A percentile compares a stretch with the other conserved stretches of the same genome.
Conservation (phyloP, 2,329 filamentous ascomycete genomes). For the Neocatenulostroma microsporum region DNA sequence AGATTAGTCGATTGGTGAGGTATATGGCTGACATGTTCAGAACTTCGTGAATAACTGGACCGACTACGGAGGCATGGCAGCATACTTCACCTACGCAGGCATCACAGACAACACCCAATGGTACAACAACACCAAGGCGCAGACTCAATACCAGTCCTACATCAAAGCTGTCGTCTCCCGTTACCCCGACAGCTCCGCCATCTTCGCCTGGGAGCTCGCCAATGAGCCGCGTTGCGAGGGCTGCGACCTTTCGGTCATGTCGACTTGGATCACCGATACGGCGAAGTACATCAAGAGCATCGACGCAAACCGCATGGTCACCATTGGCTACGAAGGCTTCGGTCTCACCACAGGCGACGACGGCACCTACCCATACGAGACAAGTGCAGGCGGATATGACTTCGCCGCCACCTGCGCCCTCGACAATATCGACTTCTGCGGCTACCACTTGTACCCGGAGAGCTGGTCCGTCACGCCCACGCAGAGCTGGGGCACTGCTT, state of each 20-base stretch:
- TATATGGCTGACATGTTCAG: too few relatives aligned
- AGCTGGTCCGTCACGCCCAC: slow-evolving; percentile 8
- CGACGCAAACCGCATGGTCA: slow-evolving; percentile 48
- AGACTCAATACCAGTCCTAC: slow-evolving; percentile 49
- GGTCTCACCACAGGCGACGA: slow-evolving; percentile 29
- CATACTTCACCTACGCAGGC: slow-evolving; percentile 51
- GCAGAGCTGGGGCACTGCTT: slow-evolving; percentile 16
- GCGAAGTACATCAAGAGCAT: slow-evolving; percentile 48
- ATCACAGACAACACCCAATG: slow-evolving; percentile 37
- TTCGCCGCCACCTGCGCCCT: slow-evolving; percentile 16
- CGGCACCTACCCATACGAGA: slow-evolving; percentile 22
- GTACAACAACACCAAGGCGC: slow-evolving; percentile 3
- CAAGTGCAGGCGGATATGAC: slow-evolving; percentile 12
- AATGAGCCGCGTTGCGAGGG: slow-evolving; percentile 56
- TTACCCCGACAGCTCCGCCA: slow-evolving; percentile 51
- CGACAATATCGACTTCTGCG: slow-evolving; percentile 17
- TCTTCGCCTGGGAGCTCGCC: slow-evolving; percentile 61
- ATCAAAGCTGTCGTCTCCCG: slow-evolving; percentile 52
- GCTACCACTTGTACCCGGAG: slow-evolving; percentile 19
- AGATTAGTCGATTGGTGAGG: too few relatives aligned
- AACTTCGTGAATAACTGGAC: slow-evolving; percentile 63
- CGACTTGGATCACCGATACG: slow-evolving; percentile 48
- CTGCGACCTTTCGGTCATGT: slow-evolving; percentile 36
- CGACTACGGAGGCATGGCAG: slow-evolving; percentile 58
- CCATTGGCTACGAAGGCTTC: slow-evolving; percentile 44